A percentile compares a stretch with the other conserved stretches of the same genome.
Evolutionary conservation across 192 early-diverging fungal species (phyloP).

Genomic region (Linnemannia elongata): DNA sequence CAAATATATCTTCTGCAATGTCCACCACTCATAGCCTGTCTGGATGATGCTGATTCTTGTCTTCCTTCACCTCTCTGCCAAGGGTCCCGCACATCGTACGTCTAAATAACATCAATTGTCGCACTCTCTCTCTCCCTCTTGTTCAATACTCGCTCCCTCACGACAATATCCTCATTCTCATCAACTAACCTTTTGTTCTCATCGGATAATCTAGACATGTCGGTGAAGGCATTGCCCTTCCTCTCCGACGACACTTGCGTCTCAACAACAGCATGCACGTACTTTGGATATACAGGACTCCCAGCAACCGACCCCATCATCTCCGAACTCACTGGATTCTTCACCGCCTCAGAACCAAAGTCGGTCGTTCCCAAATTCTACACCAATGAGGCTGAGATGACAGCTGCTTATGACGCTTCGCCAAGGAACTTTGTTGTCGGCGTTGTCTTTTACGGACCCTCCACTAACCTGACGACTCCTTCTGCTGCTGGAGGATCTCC

Average conservation of each 20-base stretch:
- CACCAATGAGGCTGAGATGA: conserved; percentile 44
- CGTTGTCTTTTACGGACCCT: conserved; percentile 41
- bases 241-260: conserved; percentile 48
- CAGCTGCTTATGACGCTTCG: conserved; percentile 35
- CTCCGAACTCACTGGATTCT: conserved; percentile 42
- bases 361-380: conserved; percentile 41
- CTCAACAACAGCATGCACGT: conserved; percentile 44
- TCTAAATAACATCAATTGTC: background rate
- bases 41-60: conserved; percentile 57
- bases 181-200: conserved; percentile 9
- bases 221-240: conserved; percentile 35
- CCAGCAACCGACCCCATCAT: conserved; percentile 51
- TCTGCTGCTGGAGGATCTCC: background rate
- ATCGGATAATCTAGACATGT: conserved; percentile 33
- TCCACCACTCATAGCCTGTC: conserved; percentile 24
- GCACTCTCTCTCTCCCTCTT: background rate
- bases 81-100: conserved; percentile 30
- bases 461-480: conserved; percentile 29
- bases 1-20: background rate
- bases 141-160: background rate
- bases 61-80: conserved; percentile 54
- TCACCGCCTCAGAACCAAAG: conserved; percentile 54
- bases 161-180: background rate
- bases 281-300: conserved; percentile 57
- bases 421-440: conserved; percentile 57